phyloP scores from a whole-genome alignment of 371 early-diverging fungal genomes.

The Actinomortierella ambigua region DNA sequence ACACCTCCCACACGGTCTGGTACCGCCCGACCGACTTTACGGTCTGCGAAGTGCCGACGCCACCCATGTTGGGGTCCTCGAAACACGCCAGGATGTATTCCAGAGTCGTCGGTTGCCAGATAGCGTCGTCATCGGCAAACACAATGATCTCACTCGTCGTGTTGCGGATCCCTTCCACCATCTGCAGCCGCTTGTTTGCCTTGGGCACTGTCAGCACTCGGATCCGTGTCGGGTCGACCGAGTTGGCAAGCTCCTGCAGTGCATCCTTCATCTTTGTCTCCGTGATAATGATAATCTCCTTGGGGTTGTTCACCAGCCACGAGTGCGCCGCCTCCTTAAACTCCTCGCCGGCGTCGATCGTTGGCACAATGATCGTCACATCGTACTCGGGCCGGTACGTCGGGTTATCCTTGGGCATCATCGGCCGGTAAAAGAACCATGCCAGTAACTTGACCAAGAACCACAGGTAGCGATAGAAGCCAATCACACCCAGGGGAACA shows the following conservation, averaged over 20 bases:
- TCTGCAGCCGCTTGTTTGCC: slow-evolving; percentile 74
- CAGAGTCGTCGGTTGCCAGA: slow-evolving; percentile 69
- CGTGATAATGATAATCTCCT: slow-evolving; percentile 65
- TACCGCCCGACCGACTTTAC: slow-evolving; percentile 61
- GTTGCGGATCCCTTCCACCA: slow-evolving; percentile 73
- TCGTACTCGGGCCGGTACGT: slow-evolving; percentile 59
- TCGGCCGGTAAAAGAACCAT: slow-evolving; percentile 60
- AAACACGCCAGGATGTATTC: slow-evolving; percentile 76
- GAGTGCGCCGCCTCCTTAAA: slow-evolving; percentile 69
- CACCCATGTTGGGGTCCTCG: slow-evolving; percentile 76
- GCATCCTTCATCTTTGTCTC: slow-evolving; percentile 59
- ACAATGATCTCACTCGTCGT: slow-evolving; percentile 71
- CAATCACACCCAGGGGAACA: slow-evolving; percentile 75
- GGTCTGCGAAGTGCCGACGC: slow-evolving; percentile 77
- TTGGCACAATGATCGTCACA: slow-evolving; percentile 77
- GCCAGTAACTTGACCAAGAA: slow-evolving; percentile 65
- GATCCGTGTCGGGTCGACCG: slow-evolving; percentile 53
- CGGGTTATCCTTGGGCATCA: slow-evolving; percentile 55
- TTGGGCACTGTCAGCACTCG: slow-evolving; percentile 58
- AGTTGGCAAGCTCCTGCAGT: slow-evolving; percentile 52
- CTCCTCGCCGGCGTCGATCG: slow-evolving; percentile 80
- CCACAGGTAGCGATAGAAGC: slow-evolving; percentile 77
- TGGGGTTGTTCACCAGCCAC: slow-evolving; percentile 72
- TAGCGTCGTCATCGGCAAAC: slow-evolving; percentile 79
- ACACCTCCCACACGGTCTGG: slow-evolving; percentile 75